phyloP scores from a whole-genome alignment of 1,139 yeast species.

The Pichia inconspicua region DNA sequence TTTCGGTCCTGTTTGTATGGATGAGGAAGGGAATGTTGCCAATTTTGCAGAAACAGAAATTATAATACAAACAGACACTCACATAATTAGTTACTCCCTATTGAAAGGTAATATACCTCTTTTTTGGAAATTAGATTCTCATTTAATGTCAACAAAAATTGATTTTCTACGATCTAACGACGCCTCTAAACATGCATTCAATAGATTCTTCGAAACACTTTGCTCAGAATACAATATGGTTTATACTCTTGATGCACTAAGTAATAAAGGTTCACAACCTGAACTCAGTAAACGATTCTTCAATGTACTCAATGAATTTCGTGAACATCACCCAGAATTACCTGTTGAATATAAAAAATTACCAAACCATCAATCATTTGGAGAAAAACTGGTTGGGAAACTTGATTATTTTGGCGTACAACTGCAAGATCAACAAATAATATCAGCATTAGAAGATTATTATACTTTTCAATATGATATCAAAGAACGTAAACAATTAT shows the following conservation, averaged over 20 bases:
- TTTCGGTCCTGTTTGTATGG: constrained; percentile 64
- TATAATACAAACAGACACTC: constrained; percentile 44
- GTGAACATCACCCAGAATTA: constrained; percentile 9
- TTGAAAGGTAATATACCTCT: constrained; percentile 65
- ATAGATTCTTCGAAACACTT: constrained; percentile 53
- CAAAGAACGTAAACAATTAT: constrained; percentile 40
- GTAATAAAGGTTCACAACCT: constrained; percentile 32
- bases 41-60: constrained; percentile 63
- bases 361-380: constrained; percentile 25
- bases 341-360: constrained; percentile 24
- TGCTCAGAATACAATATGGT: constrained; percentile 56
- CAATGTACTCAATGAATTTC: constrained; percentile 22
- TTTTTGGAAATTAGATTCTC: constrained; percentile 52
- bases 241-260: constrained; percentile 48
- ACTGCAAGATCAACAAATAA: constrained; percentile 10
- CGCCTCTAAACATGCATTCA: constrained; percentile 57
- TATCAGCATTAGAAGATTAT: constrained; percentile 38
- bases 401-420: constrained; percentile 9
- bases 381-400: constrained; percentile 8
- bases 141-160: constrained; percentile 43
- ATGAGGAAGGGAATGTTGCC: constrained; percentile 63
- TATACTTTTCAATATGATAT: constrained; percentile 61
- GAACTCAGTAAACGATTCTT: constrained; percentile 32
- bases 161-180: constrained; percentile 53
- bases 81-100: constrained; percentile 51